Percentiles rank a stretch among this genome's conserved stretches.
These are phyloP conservation scores for Yamadazyma phyllophila DNA, from an alignment of 805 yeast species.

Conservation along the genomic window DNA sequence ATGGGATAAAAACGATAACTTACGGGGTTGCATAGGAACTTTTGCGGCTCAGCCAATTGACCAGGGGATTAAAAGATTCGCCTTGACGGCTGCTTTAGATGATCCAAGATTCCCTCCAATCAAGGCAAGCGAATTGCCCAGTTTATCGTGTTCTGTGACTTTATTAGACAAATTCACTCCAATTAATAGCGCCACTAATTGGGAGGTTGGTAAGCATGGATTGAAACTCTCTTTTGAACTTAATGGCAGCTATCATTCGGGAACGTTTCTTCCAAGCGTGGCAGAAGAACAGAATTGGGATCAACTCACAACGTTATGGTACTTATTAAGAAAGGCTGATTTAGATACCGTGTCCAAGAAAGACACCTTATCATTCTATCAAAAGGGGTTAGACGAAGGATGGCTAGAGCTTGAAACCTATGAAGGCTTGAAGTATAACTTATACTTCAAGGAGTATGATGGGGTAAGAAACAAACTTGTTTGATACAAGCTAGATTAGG, in stretches of 20 bases:
- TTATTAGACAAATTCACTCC: slow-evolving; percentile 57
- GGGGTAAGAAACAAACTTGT: not conserved
- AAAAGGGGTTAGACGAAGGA: slow-evolving; percentile 28
- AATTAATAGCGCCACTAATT: slow-evolving; percentile 55
- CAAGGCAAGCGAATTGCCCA: slow-evolving; percentile 47
- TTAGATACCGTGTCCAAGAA: slow-evolving; percentile 15
- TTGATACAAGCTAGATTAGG: not conserved
- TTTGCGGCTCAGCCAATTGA: slow-evolving; percentile 54
- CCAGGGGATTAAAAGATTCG: slow-evolving; percentile 58
- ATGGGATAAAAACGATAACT: slow-evolving; percentile 58
- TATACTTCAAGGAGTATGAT: slow-evolving; percentile 25
- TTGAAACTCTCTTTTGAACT: slow-evolving; percentile 55
- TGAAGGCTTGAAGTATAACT: slow-evolving; percentile 31
- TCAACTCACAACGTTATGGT: slow-evolving; percentile 63
- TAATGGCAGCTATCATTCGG: slow-evolving; percentile 45
- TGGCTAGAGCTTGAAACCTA: slow-evolving; percentile 34
- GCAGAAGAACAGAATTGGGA: slow-evolving; percentile 87
- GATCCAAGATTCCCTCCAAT: slow-evolving; percentile 81
- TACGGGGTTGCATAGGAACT: slow-evolving; percentile 95
- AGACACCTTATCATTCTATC: slow-evolving; percentile 24
- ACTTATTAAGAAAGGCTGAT: slow-evolving; percentile 76
- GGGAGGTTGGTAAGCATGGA: slow-evolving; percentile 86
- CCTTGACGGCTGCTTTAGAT: slow-evolving; percentile 63
- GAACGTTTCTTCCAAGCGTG: slow-evolving; percentile 90
- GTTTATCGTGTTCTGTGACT: slow-evolving; percentile 61